These are phyloP conservation scores for Microsporum ferrugineum DNA, from an alignment of 2,329 filamentous ascomycete genomes.

Conservation along the genomic window DNA sequence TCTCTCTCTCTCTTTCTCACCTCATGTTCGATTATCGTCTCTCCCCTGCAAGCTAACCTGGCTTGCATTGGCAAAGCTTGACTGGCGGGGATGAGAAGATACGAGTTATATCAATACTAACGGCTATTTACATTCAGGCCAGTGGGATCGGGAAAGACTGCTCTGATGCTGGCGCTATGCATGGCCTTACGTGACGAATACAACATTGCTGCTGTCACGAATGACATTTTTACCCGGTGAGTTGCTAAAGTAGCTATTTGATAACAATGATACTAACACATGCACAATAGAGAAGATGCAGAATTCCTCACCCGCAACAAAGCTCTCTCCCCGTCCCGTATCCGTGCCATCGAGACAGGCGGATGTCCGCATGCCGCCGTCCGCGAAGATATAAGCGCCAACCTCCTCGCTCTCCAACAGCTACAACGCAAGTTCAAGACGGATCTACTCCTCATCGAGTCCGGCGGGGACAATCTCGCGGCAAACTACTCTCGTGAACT, in stretches of 20 bases:
- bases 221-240: conserved; percentile 91
- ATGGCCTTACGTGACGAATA: conserved; percentile 66
- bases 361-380: conserved; percentile 95
- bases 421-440: conserved; percentile 69
- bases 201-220: conserved; percentile 89
- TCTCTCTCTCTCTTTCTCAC: neutral
- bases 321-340: conserved; percentile 70
- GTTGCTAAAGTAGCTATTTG: conserved; percentile 2
- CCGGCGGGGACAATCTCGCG: conserved; percentile 88
- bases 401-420: conserved; percentile 83
- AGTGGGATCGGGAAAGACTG: conserved; percentile 93
- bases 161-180: conserved; percentile 89
- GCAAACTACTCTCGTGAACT: conserved; percentile 93
- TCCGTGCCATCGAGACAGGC: conserved; percentile 92
- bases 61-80: conserved; percentile 4
- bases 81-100: neutral
- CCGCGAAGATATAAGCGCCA: conserved; percentile 89
- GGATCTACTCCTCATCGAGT: conserved; percentile 86
- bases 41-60: neutral
- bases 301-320: conserved; percentile 85
- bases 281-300: conserved; percentile 61
- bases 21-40: neutral
- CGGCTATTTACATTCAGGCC: conserved; percentile 45
- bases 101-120: neutral
- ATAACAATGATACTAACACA: neutral